Conservation (phyloP, 108 stramenopile genomes). For the Cyclotella kingstonii region DNA sequence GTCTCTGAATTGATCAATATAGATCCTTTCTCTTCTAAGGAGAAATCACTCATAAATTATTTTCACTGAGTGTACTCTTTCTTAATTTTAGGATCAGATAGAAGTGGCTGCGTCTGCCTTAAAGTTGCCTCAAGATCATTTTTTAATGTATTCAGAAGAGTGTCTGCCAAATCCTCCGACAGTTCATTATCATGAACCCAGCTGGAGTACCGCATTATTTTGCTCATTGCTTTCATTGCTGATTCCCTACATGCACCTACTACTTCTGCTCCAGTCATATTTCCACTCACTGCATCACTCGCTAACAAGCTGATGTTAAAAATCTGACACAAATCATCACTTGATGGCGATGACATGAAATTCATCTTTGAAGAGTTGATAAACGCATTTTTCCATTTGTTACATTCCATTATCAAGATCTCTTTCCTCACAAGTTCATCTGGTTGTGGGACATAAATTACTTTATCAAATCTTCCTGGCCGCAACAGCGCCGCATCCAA, state of each 20-base stretch:
- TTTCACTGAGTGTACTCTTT: constrained; percentile 14
- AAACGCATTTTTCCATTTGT: constrained; percentile 40
- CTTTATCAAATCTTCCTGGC: constrained; percentile 91
- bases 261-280: constrained; percentile 87
- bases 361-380: not conserved
- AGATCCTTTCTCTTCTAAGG: too few relatives aligned
- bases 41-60: too few relatives aligned
- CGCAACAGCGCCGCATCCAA: constrained; percentile 95
- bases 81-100: constrained; percentile 1
- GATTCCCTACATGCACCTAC: constrained; percentile 79
- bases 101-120: not conserved
- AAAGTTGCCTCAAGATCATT: not conserved
- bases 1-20: too few relatives aligned
- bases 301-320: constrained; percentile 56
- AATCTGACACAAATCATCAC: not conserved
- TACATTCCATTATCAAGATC: constrained; percentile 82
- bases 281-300: constrained; percentile 50
- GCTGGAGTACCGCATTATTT: not conserved
- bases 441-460: constrained; percentile 92
- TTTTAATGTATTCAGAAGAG: too few relatives aligned
- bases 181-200: not conserved
- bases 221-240: constrained; percentile 51
- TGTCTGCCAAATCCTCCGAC: too few relatives aligned
- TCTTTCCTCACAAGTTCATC: constrained; percentile 82
- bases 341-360: not conserved